Evolutionary conservation across 2,329 filamentous ascomycete species (phyloP).

Genomic region (Alternaria angustiovoidea): DNA sequence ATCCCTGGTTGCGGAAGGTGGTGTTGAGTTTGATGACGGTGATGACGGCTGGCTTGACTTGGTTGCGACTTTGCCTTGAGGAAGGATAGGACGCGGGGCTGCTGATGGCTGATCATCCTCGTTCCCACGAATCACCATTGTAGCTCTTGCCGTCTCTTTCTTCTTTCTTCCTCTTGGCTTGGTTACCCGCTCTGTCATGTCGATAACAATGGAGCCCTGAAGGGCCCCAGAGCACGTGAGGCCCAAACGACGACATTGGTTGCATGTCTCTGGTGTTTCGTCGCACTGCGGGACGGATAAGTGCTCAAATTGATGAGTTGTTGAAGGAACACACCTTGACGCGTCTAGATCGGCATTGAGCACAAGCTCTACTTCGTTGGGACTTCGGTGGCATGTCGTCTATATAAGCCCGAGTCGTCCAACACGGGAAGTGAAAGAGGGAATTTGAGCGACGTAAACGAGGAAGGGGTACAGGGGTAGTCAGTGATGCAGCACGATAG

Average conservation of each 20-base stretch:
- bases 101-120: background rate
- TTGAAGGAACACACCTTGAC: constrained; percentile 36
- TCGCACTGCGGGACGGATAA: constrained; percentile 29
- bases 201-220: constrained; percentile 46
- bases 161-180: constrained; percentile 36
- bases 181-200: constrained; percentile 44
- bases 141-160: constrained; percentile 17
- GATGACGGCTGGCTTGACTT: background rate
- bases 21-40: constrained; percentile 1
- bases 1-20: constrained; percentile 3
- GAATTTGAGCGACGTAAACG: constrained; percentile 21
- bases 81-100: background rate
- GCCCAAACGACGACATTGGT: constrained; percentile 31
- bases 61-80: background rate
- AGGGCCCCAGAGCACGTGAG: constrained; percentile 42
- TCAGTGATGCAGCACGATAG: background rate
- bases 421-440: constrained; percentile 21
- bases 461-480: background rate
- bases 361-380: constrained; percentile 45
- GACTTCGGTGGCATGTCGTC: constrained; percentile 31
- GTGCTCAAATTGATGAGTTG: constrained; percentile 7
- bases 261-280: constrained; percentile 35
- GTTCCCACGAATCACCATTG: constrained; percentile 5
- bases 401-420: background rate
- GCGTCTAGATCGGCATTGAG: constrained; percentile 46